These are phyloP conservation scores for Juglanconis juglandina DNA, from an alignment of 2,329 filamentous ascomycete species.

Conservation along the genomic window DNA sequence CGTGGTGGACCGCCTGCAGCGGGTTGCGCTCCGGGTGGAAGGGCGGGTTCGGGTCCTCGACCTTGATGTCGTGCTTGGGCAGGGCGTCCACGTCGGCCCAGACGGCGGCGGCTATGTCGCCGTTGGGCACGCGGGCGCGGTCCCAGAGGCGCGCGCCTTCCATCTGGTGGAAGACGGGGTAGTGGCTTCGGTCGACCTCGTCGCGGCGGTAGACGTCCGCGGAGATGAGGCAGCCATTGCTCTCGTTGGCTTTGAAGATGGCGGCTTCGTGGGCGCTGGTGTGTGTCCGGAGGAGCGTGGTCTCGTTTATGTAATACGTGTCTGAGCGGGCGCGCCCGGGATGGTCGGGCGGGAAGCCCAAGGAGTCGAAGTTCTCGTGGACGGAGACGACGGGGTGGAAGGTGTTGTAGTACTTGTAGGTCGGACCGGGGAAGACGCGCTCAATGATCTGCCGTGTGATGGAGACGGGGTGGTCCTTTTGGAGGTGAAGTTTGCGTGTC, in stretches of 20 bases:
- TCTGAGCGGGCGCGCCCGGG: conserved; percentile 83
- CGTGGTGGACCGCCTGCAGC: conserved; percentile 69
- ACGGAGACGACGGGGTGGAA: conserved; percentile 82
- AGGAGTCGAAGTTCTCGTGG: conserved; percentile 90
- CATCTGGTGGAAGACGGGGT: conserved; percentile 98
- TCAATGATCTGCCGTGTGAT: conserved; percentile 93
- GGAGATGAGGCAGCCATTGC: conserved; percentile 80
- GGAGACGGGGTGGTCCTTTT: conserved; percentile 81
- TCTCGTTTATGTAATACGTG: conserved; percentile 89
- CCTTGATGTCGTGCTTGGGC: conserved; percentile 69
- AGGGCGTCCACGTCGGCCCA: conserved; percentile 67
- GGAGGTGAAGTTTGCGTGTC: conserved; percentile 79
- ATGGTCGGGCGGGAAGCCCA: conserved; percentile 85
- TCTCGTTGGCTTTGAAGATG: conserved; percentile 68
- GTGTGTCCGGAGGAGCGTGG: conserved; percentile 84
- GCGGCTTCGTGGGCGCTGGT: conserved; percentile 91
- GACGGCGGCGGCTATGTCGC: conserved; percentile 62
- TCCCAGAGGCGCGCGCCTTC: conserved; percentile 92
- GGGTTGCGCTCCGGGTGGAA: conserved; percentile 78
- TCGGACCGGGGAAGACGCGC: conserved; percentile 72
- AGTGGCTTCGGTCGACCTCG: conserved; percentile 91
- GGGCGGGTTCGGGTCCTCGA: conserved; percentile 80
- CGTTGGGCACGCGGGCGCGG: conserved; percentile 54
- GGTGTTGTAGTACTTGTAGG: conserved; percentile 73
- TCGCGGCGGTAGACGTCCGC: conserved; percentile 95